phyloP scores from a whole-genome alignment of 2,329 filamentous ascomycete species.

The Microcyclospora tardicrescens region DNA sequence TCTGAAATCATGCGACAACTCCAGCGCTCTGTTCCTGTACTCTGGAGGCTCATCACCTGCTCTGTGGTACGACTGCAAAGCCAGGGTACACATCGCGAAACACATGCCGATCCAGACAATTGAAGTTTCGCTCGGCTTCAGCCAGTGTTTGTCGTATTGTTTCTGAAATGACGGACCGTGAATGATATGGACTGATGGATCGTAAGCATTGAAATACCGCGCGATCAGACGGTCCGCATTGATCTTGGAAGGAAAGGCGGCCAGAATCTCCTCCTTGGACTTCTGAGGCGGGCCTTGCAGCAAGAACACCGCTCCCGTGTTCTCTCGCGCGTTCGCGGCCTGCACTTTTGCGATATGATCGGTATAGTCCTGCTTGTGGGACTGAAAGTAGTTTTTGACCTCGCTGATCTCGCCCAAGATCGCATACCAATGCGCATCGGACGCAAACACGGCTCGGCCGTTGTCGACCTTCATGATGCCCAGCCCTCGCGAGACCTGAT shows the following conservation, averaged over 20 bases:
- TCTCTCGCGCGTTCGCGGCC: constrained; percentile 47
- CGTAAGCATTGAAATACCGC: constrained; percentile 78
- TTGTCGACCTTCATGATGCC: constrained; percentile 42
- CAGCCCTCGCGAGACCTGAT: constrained; percentile 37
- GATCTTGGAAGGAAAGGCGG: constrained; percentile 66
- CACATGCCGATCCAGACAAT: constrained; percentile 68
- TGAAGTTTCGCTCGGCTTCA: constrained; percentile 57
- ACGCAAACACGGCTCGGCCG: constrained; percentile 35
- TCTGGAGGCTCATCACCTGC: constrained; percentile 69
- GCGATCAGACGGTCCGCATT: constrained; percentile 74
- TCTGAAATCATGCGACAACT: constrained; percentile 45
- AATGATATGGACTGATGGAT: constrained; percentile 46
- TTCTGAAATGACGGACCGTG: constrained; percentile 70
- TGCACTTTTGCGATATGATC: constrained; percentile 66
- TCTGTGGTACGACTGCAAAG: constrained; percentile 66
- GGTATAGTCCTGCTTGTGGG: constrained; percentile 80
- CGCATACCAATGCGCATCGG: constrained; percentile 41
- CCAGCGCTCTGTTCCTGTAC: constrained; percentile 52
- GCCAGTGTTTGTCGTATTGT: constrained; percentile 55
- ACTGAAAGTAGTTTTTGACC: constrained; percentile 79
- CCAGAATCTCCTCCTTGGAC: constrained; percentile 63
- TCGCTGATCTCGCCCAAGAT: constrained; percentile 61
- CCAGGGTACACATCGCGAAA: constrained; percentile 63
- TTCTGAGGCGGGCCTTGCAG: constrained; percentile 59
- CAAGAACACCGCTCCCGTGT: constrained; percentile 60